Evolutionary conservation across 495 filamentous ascomycete species (phyloP).

Genomic region (Chaetomium tenue): DNA sequence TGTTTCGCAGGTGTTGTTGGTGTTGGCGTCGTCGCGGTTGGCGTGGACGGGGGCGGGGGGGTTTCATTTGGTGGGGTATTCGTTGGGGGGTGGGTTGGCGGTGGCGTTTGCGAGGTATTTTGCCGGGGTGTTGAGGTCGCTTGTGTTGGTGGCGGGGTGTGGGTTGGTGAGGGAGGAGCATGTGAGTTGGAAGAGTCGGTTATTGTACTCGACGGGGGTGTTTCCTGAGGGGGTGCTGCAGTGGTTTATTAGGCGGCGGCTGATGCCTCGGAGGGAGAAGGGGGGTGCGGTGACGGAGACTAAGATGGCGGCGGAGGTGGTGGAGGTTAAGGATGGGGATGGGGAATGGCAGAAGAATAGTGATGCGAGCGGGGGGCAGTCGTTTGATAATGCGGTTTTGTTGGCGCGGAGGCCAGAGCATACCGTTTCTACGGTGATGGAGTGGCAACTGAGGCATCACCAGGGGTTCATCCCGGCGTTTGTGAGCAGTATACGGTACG

Average conservation of each 20-base stretch:
- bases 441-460: slow-evolving; percentile 58
- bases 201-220: slow-evolving; percentile 45
- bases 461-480: slow-evolving; percentile 56
- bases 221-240: slow-evolving; percentile 56
- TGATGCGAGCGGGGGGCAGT: slow-evolving; percentile 40
- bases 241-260: slow-evolving; percentile 53
- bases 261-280: slow-evolving; percentile 39
- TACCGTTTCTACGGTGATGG: slow-evolving; percentile 47
- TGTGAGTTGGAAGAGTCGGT: slow-evolving; percentile 40
- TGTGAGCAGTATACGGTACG: slow-evolving; percentile 52
- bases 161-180: slow-evolving; percentile 53
- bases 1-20: slow-evolving; percentile 68
- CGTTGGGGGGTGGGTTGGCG: slow-evolving; percentile 75
- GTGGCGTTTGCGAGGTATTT: slow-evolving; percentile 70
- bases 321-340: slow-evolving; percentile 21
- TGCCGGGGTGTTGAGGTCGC: slow-evolving; percentile 60
- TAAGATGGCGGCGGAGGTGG: slow-evolving; percentile 32
- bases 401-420: slow-evolving; percentile 36
- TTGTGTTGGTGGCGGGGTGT: slow-evolving; percentile 73
- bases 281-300: slow-evolving; percentile 28
- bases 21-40: slow-evolving; percentile 62
- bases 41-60: slow-evolving; percentile 39
- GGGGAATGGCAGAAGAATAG: slow-evolving; percentile 26
- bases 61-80: slow-evolving; percentile 78
- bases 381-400: slow-evolving; percentile 46